Evolutionary conservation across 352 stramenopile genomes (phyloP), one percentile per base, ranked within the genome.

Genomic region (Pythium aphanidermatum): DNA sequence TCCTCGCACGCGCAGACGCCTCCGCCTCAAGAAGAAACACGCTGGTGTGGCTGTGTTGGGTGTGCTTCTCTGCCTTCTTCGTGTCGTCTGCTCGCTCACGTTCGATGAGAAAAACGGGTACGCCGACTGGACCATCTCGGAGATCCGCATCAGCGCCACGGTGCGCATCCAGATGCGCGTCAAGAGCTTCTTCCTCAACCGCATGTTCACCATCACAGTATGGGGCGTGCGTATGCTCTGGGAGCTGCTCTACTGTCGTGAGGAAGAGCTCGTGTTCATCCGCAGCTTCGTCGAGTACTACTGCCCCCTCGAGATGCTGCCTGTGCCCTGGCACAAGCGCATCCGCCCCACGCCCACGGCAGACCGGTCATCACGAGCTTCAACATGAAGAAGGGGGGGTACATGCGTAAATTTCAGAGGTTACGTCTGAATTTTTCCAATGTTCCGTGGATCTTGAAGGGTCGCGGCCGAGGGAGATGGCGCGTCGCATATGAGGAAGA

Each of bases 381-480:
- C n/a, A n/a, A n/a, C n/a, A n/a, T 40, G 9, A 40, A 19, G 16
- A 11, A 40, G 34, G 10, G 9, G 34, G 10, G 13, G 34, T 17
- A 40, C 9, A 8, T 40, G 34, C 29, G 29, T 10, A 10, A n/a
- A n/a, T n/a, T n/a, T n/a, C n/a, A 31, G 27, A 48, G 30, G 19
- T 48, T 48, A 48, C 41, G 37, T 11, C 11, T 41, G 2, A 25
- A 21, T 41, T 41, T n/a, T 43, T 4, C 1, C 14, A 51, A 51
- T 3, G 23, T 54, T 55, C 47, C 23, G 23, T 43, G 30, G 49
- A 57, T 51, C 50, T 58, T 51, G 35, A 58, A 51, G 39, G 23
- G 50, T 39, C 50, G 41, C 20, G n/a, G n/a, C n/a, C n/a, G n/a
- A n/a, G n/a, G n/a, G n/a, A n/a, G n/a, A n/a, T n/a, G n/a, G n/a